These are phyloP conservation scores for Dactylellina parvicollis DNA, from an alignment of 2,329 filamentous ascomycete species.

Conservation along the genomic window DNA sequence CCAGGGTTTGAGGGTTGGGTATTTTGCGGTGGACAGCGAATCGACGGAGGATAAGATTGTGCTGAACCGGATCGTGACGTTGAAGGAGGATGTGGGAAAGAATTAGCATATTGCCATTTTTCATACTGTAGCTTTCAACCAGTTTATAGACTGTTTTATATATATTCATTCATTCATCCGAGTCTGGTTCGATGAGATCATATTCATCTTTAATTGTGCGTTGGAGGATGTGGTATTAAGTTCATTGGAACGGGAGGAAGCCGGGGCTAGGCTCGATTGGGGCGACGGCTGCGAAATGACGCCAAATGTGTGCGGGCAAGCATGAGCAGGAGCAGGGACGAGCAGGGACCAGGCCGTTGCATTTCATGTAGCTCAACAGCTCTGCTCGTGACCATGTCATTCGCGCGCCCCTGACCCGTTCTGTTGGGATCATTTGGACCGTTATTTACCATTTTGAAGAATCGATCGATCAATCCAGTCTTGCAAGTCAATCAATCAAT, in stretches of 20 bases:
- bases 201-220: not conserved
- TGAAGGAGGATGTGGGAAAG: conserved; percentile 88
- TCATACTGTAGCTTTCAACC: not conserved
- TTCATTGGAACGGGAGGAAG: conserved; percentile 5
- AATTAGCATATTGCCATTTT: conserved; percentile 52
- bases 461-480: not conserved
- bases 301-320: not conserved
- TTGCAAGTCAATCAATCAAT: not conserved
- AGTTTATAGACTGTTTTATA: conserved; percentile 28
- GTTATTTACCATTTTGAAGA: not conserved
- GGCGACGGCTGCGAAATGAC: conserved; percentile 28
- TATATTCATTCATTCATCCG: too few species aligned
- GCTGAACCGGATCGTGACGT: conserved; percentile 87
- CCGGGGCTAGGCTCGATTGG: conserved; percentile 4
- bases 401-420: conserved; percentile 24
- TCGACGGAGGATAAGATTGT: conserved; percentile 81
- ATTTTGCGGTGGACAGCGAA: conserved; percentile 83
- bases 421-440: conserved; percentile 22
- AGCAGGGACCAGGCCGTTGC: conserved; percentile 6
- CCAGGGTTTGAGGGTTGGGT: conserved; percentile 88
- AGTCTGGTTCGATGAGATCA: too few species aligned
- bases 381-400: conserved; percentile 37
- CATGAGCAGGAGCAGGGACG: not conserved
- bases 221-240: not conserved
- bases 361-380: conserved; percentile 45